Evolutionary conservation across 129 eudicot species (phyloP).

Genomic region (Gnaphalium uliginosum): DNA sequence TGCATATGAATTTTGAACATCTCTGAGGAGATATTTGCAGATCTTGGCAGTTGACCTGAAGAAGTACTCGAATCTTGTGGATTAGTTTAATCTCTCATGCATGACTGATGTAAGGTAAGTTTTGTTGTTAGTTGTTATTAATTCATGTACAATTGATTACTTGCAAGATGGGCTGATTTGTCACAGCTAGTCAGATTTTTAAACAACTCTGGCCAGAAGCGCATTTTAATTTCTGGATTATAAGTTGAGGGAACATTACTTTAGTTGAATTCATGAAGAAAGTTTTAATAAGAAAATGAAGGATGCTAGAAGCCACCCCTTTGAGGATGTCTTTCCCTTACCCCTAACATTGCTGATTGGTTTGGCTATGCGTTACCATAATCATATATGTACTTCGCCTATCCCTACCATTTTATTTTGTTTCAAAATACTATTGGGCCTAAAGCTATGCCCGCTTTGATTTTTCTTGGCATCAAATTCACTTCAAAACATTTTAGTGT

Average conservation of each 20-base stretch:
- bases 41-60: not conserved
- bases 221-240: not conserved
- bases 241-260: not conserved
- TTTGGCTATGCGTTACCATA: too few relatives aligned
- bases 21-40: not conserved
- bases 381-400: too few relatives aligned
- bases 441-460: too few relatives aligned
- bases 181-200: not conserved
- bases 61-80: not conserved
- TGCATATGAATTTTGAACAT: not conserved
- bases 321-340: too few relatives aligned
- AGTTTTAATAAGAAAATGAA: too few relatives aligned
- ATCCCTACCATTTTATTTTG: too few relatives aligned
- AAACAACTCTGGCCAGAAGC: not conserved
- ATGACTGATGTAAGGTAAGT: not conserved
- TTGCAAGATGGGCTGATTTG: not conserved
- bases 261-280: too few relatives aligned
- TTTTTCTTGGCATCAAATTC: too few relatives aligned
- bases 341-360: too few relatives aligned
- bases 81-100: not conserved
- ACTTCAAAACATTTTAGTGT: too few relatives aligned
- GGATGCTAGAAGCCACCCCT: too few relatives aligned
- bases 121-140: not conserved
- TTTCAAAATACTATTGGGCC: too few relatives aligned
- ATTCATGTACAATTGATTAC: not conserved